Evolutionary conservation across 352 stramenopile species (phyloP).

Genomic region (Discostella stelligera): DNA sequence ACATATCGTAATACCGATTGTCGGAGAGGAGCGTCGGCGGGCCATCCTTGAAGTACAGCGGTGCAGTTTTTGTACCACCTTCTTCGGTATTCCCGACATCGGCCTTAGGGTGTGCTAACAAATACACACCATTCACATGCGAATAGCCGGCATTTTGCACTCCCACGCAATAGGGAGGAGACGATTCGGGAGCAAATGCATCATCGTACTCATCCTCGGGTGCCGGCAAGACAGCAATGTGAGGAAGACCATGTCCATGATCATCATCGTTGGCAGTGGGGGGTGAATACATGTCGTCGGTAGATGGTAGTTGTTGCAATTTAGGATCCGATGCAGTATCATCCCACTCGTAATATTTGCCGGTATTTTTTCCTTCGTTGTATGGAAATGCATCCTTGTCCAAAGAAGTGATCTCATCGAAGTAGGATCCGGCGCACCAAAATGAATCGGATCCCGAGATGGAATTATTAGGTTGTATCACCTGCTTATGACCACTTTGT

Average conservation of each 20-base stretch:
- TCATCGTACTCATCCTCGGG: slow-evolving; percentile 25
- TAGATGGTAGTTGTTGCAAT: slow-evolving; percentile 20
- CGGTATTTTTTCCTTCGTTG: not conserved
- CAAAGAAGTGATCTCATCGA: slow-evolving; percentile 27
- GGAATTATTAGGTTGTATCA: not conserved
- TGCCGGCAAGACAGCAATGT: slow-evolving; percentile 28
- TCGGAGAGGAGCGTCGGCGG: slow-evolving; percentile 34
- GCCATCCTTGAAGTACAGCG: slow-evolving; percentile 47
- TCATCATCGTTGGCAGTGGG: not conserved
- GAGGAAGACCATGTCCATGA: slow-evolving; percentile 17
- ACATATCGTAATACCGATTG: slow-evolving; percentile 45
- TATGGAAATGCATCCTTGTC: slow-evolving; percentile 15
- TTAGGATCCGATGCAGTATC: slow-evolving; percentile 18
- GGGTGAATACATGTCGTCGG: not conserved
- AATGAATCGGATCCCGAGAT: slow-evolving; percentile 10
- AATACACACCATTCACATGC: slow-evolving; percentile 49
- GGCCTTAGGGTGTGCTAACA: slow-evolving; percentile 16
- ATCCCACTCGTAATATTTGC: slow-evolving; percentile 12
- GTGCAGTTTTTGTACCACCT: slow-evolving; percentile 2
- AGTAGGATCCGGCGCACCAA: slow-evolving; percentile 28
- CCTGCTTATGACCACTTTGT: not conserved
- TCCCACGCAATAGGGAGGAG: slow-evolving; percentile 28
- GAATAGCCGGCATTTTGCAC: slow-evolving; percentile 36
- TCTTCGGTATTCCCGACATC: not conserved
- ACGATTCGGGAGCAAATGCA: slow-evolving; percentile 3